Evolutionary conservation across 1,284 basidiomycete species (phyloP).

Genomic region (Clitocybe nebularis): DNA sequence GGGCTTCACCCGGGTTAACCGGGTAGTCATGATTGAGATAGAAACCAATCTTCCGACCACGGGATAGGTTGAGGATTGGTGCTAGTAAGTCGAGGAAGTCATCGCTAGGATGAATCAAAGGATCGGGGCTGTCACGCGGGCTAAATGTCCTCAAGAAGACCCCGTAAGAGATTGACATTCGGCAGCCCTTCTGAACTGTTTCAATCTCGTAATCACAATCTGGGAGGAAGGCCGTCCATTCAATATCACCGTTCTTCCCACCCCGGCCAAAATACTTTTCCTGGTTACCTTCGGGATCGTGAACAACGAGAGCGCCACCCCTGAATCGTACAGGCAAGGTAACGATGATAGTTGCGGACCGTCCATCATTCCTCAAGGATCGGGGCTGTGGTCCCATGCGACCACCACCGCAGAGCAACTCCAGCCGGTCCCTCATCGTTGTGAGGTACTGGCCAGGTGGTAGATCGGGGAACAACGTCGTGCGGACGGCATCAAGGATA

Average conservation of each 20-base stretch:
- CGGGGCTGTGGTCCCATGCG: constrained; percentile 52
- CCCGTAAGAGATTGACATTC: constrained; percentile 65
- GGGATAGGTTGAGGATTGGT: constrained; percentile 64
- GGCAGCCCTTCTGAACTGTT: constrained; percentile 63
- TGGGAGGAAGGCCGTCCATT: constrained; percentile 70
- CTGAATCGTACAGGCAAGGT: constrained; percentile 70
- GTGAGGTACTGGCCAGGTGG: constrained; percentile 67
- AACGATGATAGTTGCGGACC: constrained; percentile 68
- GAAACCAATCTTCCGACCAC: constrained; percentile 69
- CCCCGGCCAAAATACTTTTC: constrained; percentile 62
- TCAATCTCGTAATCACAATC: constrained; percentile 75
- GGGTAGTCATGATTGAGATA: constrained; percentile 66
- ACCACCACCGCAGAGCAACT: constrained; percentile 60
- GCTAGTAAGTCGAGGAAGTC: constrained; percentile 65
- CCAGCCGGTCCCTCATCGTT: constrained; percentile 62
- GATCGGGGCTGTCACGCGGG: constrained; percentile 48
- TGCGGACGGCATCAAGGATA: constrained; percentile 70
- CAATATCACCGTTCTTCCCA: constrained; percentile 60
- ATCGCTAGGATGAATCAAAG: constrained; percentile 68
- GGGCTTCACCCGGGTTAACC: constrained; percentile 65
- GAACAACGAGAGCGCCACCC: constrained; percentile 62
- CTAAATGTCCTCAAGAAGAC: constrained; percentile 68
- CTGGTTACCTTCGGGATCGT: constrained; percentile 50
- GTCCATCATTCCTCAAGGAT: constrained; percentile 53
- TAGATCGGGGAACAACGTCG: constrained; percentile 63